phyloP scores from a whole-genome alignment of 2,329 filamentous ascomycete genomes.

The Beauveria rudraprayagi region DNA sequence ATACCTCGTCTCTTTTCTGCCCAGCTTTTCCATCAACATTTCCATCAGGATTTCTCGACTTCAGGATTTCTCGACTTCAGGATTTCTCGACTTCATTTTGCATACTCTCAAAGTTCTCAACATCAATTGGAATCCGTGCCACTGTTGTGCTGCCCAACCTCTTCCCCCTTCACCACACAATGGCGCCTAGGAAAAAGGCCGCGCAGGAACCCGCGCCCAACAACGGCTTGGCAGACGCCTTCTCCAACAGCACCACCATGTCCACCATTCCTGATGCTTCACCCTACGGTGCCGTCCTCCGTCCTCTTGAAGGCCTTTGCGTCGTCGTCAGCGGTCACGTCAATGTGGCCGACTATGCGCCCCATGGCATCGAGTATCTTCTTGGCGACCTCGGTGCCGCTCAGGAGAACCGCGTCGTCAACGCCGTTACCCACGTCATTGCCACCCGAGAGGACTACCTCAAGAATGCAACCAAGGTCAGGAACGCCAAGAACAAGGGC shows the following conservation, averaged over 20 bases:
- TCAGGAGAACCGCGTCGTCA: conserved; percentile 30
- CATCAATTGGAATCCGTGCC: background rate
- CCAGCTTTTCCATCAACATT: background rate
- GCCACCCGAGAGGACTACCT: conserved; percentile 45
- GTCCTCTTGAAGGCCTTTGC: conserved; percentile 37
- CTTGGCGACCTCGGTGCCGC: conserved; percentile 2
- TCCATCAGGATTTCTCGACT: background rate
- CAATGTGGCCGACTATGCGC: conserved; percentile 40
- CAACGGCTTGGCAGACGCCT: conserved; percentile 11
- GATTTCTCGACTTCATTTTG: background rate
- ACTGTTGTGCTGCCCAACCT: background rate
- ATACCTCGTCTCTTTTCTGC: background rate
- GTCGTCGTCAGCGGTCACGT: conserved; percentile 57
- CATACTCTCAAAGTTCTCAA: too few relatives aligned
- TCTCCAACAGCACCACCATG: background rate
- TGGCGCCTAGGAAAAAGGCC: conserved; percentile 6
- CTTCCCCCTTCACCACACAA: background rate
- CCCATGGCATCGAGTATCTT: background rate
- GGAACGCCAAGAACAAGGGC: conserved; percentile 35
- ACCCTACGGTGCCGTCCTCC: conserved; percentile 12
- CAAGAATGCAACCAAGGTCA: conserved; percentile 43
- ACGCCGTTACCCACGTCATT: conserved; percentile 48
- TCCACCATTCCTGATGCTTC: conserved; percentile 2
- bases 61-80: background rate
- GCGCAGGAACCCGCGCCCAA: conserved; percentile 9